phyloP scores from a whole-genome alignment of 352 stramenopile genomes.

The Pythium scleroteichum region DNA sequence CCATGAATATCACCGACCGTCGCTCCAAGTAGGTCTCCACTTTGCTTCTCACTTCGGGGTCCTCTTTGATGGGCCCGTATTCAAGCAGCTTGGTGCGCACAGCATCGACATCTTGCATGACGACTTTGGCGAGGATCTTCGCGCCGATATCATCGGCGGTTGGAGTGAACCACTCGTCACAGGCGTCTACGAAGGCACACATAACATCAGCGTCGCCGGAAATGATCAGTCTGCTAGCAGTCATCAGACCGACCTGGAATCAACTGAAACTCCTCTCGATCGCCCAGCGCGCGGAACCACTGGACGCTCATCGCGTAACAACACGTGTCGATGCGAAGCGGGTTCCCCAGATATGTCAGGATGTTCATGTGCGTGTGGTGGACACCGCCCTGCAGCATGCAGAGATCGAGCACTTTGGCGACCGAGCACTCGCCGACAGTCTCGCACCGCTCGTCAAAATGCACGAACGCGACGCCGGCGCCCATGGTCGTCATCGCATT shows the following conservation, averaged over 20 bases:
- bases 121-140: constrained; percentile 72
- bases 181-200: constrained; percentile 27
- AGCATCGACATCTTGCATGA: constrained; percentile 69
- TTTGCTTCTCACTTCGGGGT: constrained; percentile 81
- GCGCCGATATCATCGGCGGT: constrained; percentile 81
- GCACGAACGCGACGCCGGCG: constrained; percentile 38
- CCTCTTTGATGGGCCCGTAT: constrained; percentile 81
- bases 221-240: background rate
- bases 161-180: constrained; percentile 76
- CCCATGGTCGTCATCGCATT: background rate
- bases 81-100: constrained; percentile 82
- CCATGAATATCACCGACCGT: constrained; percentile 83
- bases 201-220: too few species aligned
- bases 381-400: constrained; percentile 74
- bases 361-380: constrained; percentile 86
- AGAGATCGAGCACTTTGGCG: constrained; percentile 66
- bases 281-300: constrained; percentile 73
- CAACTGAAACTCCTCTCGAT: constrained; percentile 68
- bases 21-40: constrained; percentile 84
- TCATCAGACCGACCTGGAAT: constrained; percentile 40
- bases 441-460: constrained; percentile 57
- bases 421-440: constrained; percentile 60
- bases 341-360: constrained; percentile 68
- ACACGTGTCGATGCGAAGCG: constrained; percentile 56
- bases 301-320: constrained; percentile 72